These are phyloP conservation scores for Yamadazyma endophytica DNA, from an alignment of 805 yeast genomes.

Conservation along the genomic window DNA sequence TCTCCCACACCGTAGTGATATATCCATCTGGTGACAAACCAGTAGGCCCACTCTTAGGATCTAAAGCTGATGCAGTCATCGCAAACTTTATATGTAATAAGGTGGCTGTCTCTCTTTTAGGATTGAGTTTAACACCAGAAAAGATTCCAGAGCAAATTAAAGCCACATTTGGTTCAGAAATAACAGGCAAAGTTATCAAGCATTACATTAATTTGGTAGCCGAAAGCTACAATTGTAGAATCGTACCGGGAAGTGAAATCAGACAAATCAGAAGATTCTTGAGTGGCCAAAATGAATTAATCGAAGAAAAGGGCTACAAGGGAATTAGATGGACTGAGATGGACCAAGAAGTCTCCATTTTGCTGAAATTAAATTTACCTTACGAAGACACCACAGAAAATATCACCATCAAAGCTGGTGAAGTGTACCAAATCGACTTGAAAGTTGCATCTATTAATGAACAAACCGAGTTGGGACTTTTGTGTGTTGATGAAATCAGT, in stretches of 20 bases:
- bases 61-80: conserved; percentile 82
- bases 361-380: conserved; percentile 29
- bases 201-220: conserved; percentile 82
- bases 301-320: conserved; percentile 87
- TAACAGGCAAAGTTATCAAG: conserved; percentile 72
- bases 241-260: conserved; percentile 89
- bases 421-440: conserved; percentile 81
- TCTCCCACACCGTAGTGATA: conserved; percentile 82
- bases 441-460: conserved; percentile 66
- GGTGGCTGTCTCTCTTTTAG: conserved; percentile 73
- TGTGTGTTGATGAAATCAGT: conserved; percentile 66
- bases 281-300: conserved; percentile 92
- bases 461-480: conserved; percentile 55
- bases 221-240: conserved; percentile 72
- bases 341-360: conserved; percentile 64
- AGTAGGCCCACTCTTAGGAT: conserved; percentile 76
- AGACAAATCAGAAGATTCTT: conserved; percentile 89
- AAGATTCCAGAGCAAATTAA: conserved; percentile 57
- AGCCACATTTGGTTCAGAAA: conserved; percentile 26
- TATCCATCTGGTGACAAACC: conserved; percentile 67
- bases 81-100: conserved; percentile 90
- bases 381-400: conserved; percentile 42
- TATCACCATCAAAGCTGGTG: conserved; percentile 71
- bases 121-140: conserved; percentile 71
- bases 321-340: conserved; percentile 88